Evolutionary conservation across 768 basidiomycete genomes (phyloP), one percentile per base, ranked within the genome.

Genomic region (Suillus tomentosus): DNA sequence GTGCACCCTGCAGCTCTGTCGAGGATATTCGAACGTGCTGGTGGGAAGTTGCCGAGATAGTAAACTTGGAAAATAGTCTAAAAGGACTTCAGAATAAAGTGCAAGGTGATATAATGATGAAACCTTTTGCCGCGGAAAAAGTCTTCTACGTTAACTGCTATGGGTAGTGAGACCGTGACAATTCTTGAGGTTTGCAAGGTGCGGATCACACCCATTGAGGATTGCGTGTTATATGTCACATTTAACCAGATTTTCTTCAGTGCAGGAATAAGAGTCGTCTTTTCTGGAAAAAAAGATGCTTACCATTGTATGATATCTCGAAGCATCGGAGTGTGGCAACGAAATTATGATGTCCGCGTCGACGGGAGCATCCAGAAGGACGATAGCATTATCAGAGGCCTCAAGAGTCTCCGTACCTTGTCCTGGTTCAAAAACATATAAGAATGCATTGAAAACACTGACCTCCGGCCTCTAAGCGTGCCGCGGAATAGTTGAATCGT

Each of bases 111-210:
- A 40, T 10, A 47, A 62, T 39, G 14, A 7, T 53, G 82, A 51
- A 43, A 95, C 96, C 87, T 88, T 62, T 86, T 81, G 34, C 90
- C 90, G 24, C 96, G 87, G 81, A 99, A 98, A 76, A 94, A 96
- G 73, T 99, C 97, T 76, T 98, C 92, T 0, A 99, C 96, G 64
- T 96, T 97, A 64, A 98, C 92, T 3, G 91, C 86, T 51, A 99
- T 81, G 0, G 96, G 96, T 4, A 98, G 80, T 0, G 90, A 83
- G 8, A 90, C 87, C 15, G 84, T 80, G 5, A 96, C 79, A 3
- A 81, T 75, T 63, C 85, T 82, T 14, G 84, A 81, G 37, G 85
- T 79, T 45, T 78, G 80, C 34, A 93, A 74, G 6, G 75, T 83
- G 43, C 94, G 84, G 17, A 75, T 74, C 5, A 89, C 67, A 3